These are phyloP conservation scores for Tilletiopsis washingtonensis DNA, from an alignment of 1,284 basidiomycete species.

Conservation along the genomic window DNA sequence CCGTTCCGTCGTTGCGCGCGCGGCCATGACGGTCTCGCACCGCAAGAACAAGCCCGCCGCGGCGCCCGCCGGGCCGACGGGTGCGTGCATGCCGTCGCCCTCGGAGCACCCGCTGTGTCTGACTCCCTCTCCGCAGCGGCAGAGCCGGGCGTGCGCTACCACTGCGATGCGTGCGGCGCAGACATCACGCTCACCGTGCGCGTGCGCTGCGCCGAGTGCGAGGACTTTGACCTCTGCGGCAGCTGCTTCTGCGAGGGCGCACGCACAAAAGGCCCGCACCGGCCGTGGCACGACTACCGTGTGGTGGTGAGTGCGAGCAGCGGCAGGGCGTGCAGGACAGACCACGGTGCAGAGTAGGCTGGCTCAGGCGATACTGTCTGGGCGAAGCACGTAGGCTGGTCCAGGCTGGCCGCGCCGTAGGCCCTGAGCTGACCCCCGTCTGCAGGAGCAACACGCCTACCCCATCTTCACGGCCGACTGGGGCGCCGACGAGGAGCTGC, in stretches of 20 bases:
- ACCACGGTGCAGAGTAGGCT: neutral
- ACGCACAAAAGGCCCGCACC: slow-evolving; percentile 71
- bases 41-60: slow-evolving; percentile 42
- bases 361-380: too few relatives aligned
- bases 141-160: slow-evolving; percentile 44
- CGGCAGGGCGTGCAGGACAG: too few relatives aligned
- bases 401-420: too few relatives aligned
- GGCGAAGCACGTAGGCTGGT: too few relatives aligned
- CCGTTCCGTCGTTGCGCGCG: neutral
- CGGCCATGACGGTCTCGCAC: slow-evolving; percentile 45
- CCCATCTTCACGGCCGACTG: slow-evolving; percentile 92
- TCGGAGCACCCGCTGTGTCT: neutral
- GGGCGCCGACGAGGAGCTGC: slow-evolving; percentile 96
- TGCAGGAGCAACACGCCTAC: slow-evolving; percentile 75
- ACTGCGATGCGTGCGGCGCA: slow-evolving; percentile 45
- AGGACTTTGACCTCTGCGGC: slow-evolving; percentile 50
- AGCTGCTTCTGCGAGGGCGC: slow-evolving; percentile 84
- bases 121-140: slow-evolving; percentile 16
- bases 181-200: slow-evolving; percentile 46
- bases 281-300: slow-evolving; percentile 81
- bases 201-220: slow-evolving; percentile 43
- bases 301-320: slow-evolving; percentile 77
- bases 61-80: slow-evolving; percentile 11
- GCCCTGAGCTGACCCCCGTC: neutral
- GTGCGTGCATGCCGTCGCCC: neutral